Percentiles rank a stretch among this genome's conserved stretches.
phyloP scores from a whole-genome alignment of 768 basidiomycete genomes.

The Hydnum rufescens region DNA sequence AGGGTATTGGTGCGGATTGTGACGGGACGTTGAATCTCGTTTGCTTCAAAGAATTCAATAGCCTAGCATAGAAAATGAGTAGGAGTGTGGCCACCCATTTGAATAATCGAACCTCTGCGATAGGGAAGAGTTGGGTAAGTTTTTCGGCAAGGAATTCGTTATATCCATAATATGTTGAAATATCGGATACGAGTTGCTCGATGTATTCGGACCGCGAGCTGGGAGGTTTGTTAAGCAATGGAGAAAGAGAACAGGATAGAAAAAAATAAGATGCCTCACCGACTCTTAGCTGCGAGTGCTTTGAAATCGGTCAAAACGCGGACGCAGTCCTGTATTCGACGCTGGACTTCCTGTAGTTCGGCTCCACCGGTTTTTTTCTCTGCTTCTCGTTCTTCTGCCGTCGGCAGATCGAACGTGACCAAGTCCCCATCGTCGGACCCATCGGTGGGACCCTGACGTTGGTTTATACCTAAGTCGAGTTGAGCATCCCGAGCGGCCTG shows the following conservation, averaged over 20 bases:
- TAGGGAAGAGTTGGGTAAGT: constrained; percentile 80
- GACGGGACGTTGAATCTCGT: constrained; percentile 87
- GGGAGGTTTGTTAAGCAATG: constrained; percentile 2
- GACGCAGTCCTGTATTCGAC: constrained; percentile 60
- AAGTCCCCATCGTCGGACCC: constrained; percentile 22
- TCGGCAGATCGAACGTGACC: constrained; percentile 44
- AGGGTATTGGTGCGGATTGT: constrained; percentile 97
- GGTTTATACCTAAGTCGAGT: constrained; percentile 25
- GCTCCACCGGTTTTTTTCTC: constrained; percentile 51
- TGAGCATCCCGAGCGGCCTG: constrained; percentile 45
- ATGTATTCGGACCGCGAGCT: constrained; percentile 83
- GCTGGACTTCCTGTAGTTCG: constrained; percentile 56
- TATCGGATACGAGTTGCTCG: constrained; percentile 71
- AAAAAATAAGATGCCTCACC: constrained; percentile 26
- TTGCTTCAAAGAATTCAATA: constrained; percentile 95
- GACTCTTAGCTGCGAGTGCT: constrained; percentile 40
- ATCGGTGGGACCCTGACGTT: constrained; percentile 26
- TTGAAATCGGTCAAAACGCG: constrained; percentile 55
- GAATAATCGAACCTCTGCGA: constrained; percentile 49
- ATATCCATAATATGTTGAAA: constrained; percentile 93
- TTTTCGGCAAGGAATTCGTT: constrained; percentile 91
- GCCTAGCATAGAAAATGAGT: constrained; percentile 31
- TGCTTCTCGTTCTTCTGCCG: constrained; percentile 47
- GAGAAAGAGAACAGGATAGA: background rate
- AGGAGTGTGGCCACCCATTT: background rate